Conservation (phyloP, 2,329 filamentous ascomycete species). For the Ophiostoma sp. region DNA sequence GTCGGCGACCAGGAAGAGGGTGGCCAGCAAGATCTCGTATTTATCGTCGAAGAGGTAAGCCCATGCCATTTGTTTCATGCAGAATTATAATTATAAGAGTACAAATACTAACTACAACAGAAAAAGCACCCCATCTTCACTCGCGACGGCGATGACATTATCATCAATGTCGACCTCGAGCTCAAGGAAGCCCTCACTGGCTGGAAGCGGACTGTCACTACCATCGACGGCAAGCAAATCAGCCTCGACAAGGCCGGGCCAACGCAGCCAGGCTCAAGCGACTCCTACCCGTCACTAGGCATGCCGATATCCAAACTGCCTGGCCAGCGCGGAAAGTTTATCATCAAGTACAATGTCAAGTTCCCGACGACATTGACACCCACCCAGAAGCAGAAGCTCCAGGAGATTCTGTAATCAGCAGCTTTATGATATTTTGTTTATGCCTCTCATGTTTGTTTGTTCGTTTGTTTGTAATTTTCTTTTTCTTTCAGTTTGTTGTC, state of each 20-base stretch:
- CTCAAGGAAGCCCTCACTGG: slow-evolving; percentile 93
- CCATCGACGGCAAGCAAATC: slow-evolving; percentile 86
- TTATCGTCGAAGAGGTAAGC: slow-evolving; percentile 70
- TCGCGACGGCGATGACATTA: slow-evolving; percentile 82
- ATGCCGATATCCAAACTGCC: slow-evolving; percentile 95
- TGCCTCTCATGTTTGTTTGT: not conserved
- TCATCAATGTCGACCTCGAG: slow-evolving; percentile 70
- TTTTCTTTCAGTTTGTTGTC: not conserved
- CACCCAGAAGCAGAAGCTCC: slow-evolving; percentile 74
- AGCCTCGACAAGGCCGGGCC: slow-evolving; percentile 74
- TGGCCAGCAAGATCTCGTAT: slow-evolving; percentile 90
- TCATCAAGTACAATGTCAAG: slow-evolving; percentile 86
- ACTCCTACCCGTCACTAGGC: slow-evolving; percentile 76
- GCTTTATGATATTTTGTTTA: not conserved
- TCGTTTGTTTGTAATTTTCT: not conserved
- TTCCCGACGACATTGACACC: slow-evolving; percentile 75
- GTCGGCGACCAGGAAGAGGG: slow-evolving; percentile 98
- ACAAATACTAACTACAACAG: slow-evolving; percentile 41
- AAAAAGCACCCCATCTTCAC: slow-evolving; percentile 81
- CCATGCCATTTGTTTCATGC: too few species aligned
- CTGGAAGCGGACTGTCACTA: slow-evolving; percentile 86
- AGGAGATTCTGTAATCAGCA: slow-evolving; percentile 61
- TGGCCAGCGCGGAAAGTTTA: slow-evolving; percentile 74
- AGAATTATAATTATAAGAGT: not conserved
- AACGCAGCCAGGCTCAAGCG: slow-evolving; percentile 76